Evolutionary conservation across 1,139 yeast genomes (phyloP).

Genomic region (Ashbya aceris): DNA sequence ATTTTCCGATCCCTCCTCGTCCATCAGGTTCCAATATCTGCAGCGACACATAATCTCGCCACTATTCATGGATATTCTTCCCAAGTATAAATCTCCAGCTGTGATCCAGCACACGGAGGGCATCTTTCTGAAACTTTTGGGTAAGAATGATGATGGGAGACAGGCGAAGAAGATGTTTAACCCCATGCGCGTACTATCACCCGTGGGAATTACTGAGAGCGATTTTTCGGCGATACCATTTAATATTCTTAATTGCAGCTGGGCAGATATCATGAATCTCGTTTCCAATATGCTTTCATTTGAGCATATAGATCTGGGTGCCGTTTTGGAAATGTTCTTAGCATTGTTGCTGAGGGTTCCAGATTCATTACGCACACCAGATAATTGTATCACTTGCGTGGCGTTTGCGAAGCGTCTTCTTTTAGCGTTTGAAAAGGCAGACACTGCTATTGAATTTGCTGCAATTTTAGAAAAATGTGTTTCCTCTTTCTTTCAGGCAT

Average conservation of each 20-base stretch:
- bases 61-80: background rate
- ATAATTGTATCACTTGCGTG: background rate
- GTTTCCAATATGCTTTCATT: background rate
- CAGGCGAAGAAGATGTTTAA: conserved; percentile 6
- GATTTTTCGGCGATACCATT: conserved; percentile 14
- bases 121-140: background rate
- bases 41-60: conserved; percentile 15
- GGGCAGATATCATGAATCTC: conserved; percentile 7
- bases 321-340: background rate
- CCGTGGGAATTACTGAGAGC: conserved; percentile 12
- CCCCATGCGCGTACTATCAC: conserved; percentile 16
- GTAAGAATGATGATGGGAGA: background rate
- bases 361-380: background rate
- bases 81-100: background rate
- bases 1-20: conserved; percentile 5
- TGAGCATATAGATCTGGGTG: background rate
- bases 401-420: background rate
- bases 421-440: background rate
- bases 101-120: background rate
- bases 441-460: background rate
- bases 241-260: conserved; percentile 5
- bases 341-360: background rate
- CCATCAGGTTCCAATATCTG: conserved; percentile 7
- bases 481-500: background rate
- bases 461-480: background rate